These are phyloP conservation scores for Sclerotinia sclerotiorum DNA, from an alignment of 2,329 filamentous ascomycete species.

Conservation along the genomic window DNA sequence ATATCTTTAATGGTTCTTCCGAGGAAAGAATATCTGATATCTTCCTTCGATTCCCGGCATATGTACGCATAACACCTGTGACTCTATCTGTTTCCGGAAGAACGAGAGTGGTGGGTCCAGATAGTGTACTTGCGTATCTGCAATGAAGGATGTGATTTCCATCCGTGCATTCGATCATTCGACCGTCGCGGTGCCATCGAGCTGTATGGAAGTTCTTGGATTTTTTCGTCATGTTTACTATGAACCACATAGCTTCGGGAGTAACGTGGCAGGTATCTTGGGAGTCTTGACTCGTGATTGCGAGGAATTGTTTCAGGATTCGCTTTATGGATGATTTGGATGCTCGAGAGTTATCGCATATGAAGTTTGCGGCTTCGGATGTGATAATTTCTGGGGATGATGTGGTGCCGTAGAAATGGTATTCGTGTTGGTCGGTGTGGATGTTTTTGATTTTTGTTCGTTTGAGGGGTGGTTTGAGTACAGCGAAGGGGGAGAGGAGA, in stretches of 20 bases:
- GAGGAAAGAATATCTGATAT: not conserved
- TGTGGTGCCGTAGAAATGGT: slow-evolving; percentile 6
- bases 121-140: slow-evolving; percentile 7
- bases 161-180: slow-evolving; percentile 14
- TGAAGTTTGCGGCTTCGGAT: slow-evolving; percentile 16
- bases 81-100: slow-evolving; percentile 14
- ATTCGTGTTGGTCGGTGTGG: not conserved
- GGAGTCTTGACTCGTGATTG: slow-evolving; percentile 3
- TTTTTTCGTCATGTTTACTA: slow-evolving; percentile 3
- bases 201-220: not conserved
- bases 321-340: not conserved
- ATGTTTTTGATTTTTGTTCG: not conserved
- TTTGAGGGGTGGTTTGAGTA: not conserved
- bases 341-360: slow-evolving; percentile 3
- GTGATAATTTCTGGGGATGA: not conserved
- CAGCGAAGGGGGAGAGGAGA: not conserved
- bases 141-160: slow-evolving; percentile 1
- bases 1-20: not conserved
- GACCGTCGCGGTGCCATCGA: slow-evolving; percentile 21
- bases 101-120: slow-evolving; percentile 18
- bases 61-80: not conserved
- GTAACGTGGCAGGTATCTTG: not conserved
- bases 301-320: not conserved
- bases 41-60: not conserved
- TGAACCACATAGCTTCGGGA: slow-evolving; percentile 12